Evolutionary conservation across 148 eudicot species (phyloP).

Genomic region (Cornus kousa): DNA sequence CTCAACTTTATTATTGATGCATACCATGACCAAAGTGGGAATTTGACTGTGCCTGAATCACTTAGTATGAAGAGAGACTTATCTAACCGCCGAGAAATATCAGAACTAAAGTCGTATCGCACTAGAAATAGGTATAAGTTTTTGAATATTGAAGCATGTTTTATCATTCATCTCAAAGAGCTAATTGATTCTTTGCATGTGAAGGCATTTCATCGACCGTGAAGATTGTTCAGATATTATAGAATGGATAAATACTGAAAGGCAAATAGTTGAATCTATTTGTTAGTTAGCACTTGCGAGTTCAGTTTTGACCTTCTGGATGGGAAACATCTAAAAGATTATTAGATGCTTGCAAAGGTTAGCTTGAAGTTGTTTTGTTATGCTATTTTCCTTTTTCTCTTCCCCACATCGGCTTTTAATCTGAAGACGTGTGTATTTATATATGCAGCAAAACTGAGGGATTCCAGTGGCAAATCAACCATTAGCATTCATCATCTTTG

Average conservation of each 20-base stretch:
- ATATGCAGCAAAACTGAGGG: not conserved
- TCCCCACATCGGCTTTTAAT: not conserved
- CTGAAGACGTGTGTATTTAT: not conserved
- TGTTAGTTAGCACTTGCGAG: conserved; percentile 9
- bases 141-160: not conserved
- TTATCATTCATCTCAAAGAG: not conserved
- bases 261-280: conserved; percentile 20
- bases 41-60: conserved; percentile 52
- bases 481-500: not conserved
- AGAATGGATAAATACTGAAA: conserved; percentile 58
- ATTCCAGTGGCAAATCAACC: not conserved
- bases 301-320: not conserved
- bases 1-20: conserved; percentile 63
- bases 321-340: not conserved
- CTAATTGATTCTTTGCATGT: conserved; percentile 16
- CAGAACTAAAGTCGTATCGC: conserved; percentile 60
- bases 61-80: conserved; percentile 68
- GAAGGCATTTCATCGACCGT: conserved; percentile 59
- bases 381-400: not conserved
- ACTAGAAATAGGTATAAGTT: conserved; percentile 60
- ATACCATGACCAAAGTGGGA: conserved; percentile 45
- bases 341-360: not conserved
- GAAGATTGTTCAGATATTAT: conserved; percentile 66
- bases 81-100: conserved; percentile 40
- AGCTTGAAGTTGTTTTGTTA: not conserved